A percentile compares a stretch with the other conserved stretches of the same genome.
phyloP scores from a whole-genome alignment of 768 basidiomycete genomes.

The Trametes maxima region DNA sequence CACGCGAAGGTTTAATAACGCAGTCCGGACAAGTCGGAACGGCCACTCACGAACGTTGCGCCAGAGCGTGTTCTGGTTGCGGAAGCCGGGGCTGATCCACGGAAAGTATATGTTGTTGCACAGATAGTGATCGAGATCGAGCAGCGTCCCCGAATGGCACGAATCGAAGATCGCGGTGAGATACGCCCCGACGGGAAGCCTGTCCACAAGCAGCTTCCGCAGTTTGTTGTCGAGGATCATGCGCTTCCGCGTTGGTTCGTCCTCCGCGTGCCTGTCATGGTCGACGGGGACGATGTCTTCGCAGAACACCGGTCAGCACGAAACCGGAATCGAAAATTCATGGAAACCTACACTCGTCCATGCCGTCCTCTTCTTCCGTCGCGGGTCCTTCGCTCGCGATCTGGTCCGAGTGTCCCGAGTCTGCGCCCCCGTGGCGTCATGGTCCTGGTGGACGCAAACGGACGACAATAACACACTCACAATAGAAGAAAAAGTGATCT shows the following conservation, averaged over 20 bases:
- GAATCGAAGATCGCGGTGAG: slow-evolving; percentile 28
- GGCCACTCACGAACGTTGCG: slow-evolving; percentile 17
- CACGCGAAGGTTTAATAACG: not conserved
- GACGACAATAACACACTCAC: slow-evolving; percentile 3
- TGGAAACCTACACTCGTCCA: slow-evolving; percentile 28
- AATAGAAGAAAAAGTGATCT: slow-evolving; percentile 20
- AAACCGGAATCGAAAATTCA: not conserved
- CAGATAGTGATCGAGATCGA: slow-evolving; percentile 31
- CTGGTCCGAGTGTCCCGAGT: slow-evolving; percentile 32
- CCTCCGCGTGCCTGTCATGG: slow-evolving; percentile 15
- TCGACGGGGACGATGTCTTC: slow-evolving; percentile 18
- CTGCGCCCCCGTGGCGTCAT: slow-evolving; percentile 9
- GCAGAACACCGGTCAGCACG: slow-evolving; percentile 4
- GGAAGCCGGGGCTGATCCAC: slow-evolving; percentile 26
- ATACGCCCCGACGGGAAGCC: slow-evolving; percentile 27
- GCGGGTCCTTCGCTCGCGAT: slow-evolving; percentile 2
- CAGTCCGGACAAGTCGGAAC: not conserved
- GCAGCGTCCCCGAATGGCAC: slow-evolving; percentile 23
- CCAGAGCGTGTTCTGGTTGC: slow-evolving; percentile 23
- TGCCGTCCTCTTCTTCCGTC: slow-evolving; percentile 27
- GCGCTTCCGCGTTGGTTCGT: not conserved
- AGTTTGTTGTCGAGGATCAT: slow-evolving; percentile 23
- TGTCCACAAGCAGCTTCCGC: slow-evolving; percentile 25
- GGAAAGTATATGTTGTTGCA: slow-evolving; percentile 31
- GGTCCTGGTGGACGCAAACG: not conserved